Evolutionary conservation across 805 yeast genomes (phyloP), one percentile per base, ranked within the genome.

Genomic region (Isabelozyma heimii): DNA sequence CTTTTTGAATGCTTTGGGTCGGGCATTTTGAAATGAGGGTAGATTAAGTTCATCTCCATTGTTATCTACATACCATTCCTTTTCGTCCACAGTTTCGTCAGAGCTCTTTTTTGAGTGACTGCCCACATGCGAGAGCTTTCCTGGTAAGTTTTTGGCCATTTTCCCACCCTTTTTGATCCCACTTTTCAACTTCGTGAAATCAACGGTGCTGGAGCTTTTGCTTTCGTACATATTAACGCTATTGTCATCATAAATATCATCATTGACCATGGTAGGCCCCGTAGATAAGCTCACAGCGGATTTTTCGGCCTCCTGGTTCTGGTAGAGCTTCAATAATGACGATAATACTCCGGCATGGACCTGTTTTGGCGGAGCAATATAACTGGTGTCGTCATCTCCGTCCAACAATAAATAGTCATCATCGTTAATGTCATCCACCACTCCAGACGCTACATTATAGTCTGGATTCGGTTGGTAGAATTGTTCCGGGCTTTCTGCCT

Each of bases 341-440:
- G 96, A 88, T 27, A 91, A 75, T 14, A 91, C 92, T 65, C 97
- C 97, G 24, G 91, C 91, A 56, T 86, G 86, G 10, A 89, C 91
- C 46, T 79, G 79, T 40, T 76, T 72, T 0, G 75, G 76, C 1
- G 73, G 75, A 6, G 70, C 66, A 13, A 74, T 59, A 49, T 72
- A 71, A 2, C 56, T 59, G 12, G 60, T 72, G 5, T 61, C 68
- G 35, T 63, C 59, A 28, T 65, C 70, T 13, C 69, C 72, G 30
- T 61, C 63, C 50, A 67, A 54, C 50, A 56, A 42, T 37, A 67
- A 56, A 42, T 70, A 62, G 37, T 64, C 67, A 47, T 66, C 62
- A 9, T 61, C 67, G 27, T 60, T 65, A 42, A 58, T 56, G 9
- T 66, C 66, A 26, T 61, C 62, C 17, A 54, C 48, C 3, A 53